phyloP scores from a whole-genome alignment of 2,329 filamentous ascomycete species.

The Orbilia brochopaga region DNA sequence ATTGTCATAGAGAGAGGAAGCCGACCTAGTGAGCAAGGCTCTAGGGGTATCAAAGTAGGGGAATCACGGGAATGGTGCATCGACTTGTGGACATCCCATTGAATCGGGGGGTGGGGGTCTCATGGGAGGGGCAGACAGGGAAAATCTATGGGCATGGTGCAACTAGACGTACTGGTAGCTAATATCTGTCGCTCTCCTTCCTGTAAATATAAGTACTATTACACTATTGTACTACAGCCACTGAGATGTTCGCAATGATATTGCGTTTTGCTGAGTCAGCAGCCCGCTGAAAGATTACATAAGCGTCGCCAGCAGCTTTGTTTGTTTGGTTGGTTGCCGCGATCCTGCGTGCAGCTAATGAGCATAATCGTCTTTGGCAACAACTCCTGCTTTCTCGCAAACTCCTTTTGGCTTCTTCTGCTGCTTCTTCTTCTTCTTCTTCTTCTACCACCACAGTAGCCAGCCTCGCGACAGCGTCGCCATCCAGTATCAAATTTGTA shows the following conservation, averaged over 20 bases:
- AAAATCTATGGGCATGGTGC: too few relatives aligned
- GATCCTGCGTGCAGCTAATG: not conserved
- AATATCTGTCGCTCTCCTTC: not conserved
- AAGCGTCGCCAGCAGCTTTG: too few relatives aligned
- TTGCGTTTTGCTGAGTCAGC: too few relatives aligned
- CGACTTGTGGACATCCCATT: too few relatives aligned
- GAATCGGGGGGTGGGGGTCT: too few relatives aligned
- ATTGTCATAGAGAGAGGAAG: constrained; percentile 31
- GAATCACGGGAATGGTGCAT: not conserved
- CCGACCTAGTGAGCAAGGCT: constrained; percentile 37
- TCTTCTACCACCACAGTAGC: not conserved
- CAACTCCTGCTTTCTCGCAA: not conserved
- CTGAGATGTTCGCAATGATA: too few relatives aligned
- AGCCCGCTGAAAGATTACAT: too few relatives aligned
- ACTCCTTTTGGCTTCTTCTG: constrained; percentile 1
- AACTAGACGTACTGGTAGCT: not conserved
- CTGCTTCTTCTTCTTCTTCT: constrained; percentile 1
- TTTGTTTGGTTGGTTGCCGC: too few relatives aligned
- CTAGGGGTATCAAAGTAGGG: constrained; percentile 7
- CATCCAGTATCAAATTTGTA: constrained; percentile 7
- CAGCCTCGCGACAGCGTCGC: not conserved
- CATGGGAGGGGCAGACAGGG: too few relatives aligned
- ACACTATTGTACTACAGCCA: not conserved
- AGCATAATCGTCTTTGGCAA: not conserved
- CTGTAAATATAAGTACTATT: constrained; percentile 8